phyloP scores from a whole-genome alignment of 441 rosid genomes.

The Arabidopsis hybrid region DNA sequence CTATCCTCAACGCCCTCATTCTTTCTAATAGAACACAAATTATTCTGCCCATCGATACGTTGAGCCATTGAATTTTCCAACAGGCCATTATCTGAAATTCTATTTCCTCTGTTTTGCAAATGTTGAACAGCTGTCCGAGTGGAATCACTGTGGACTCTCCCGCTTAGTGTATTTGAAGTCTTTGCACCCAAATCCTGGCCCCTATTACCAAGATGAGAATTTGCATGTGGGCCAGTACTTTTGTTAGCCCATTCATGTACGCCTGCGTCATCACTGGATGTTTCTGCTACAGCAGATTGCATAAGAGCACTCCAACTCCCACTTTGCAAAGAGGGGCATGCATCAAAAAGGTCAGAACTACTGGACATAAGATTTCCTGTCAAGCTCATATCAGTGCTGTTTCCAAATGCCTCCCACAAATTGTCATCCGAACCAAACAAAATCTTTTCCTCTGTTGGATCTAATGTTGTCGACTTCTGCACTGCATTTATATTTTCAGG shows the following conservation, averaged over 20 bases:
- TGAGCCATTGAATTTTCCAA: slow-evolving; percentile 55
- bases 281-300: slow-evolving; percentile 22
- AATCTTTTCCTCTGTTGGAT: slow-evolving; percentile 91
- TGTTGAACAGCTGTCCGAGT: slow-evolving; percentile 50
- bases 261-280: slow-evolving; percentile 4
- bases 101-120: slow-evolving; percentile 52
- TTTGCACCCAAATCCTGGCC: slow-evolving; percentile 41
- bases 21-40: slow-evolving; percentile 41
- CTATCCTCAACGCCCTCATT: slow-evolving; percentile 53
- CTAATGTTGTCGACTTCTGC: slow-evolving; percentile 70
- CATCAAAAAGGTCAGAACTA: slow-evolving; percentile 51
- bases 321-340: slow-evolving; percentile 48
- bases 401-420: slow-evolving; percentile 82
- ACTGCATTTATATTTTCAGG: slow-evolving; percentile 48
- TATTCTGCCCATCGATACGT: slow-evolving; percentile 47
- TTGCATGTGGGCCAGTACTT: neutral
- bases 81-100: slow-evolving; percentile 50
- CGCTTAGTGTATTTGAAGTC: slow-evolving; percentile 48
- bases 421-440: slow-evolving; percentile 88
- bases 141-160: slow-evolving; percentile 50
- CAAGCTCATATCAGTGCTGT: slow-evolving; percentile 52
- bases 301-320: slow-evolving; percentile 26
- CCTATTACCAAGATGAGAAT: slow-evolving; percentile 10
- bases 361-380: slow-evolving; percentile 56
- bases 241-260: neutral